Conservation (phyloP, 2,329 filamentous ascomycete genomes). For the Colletotrichum ledebouriae region DNA sequence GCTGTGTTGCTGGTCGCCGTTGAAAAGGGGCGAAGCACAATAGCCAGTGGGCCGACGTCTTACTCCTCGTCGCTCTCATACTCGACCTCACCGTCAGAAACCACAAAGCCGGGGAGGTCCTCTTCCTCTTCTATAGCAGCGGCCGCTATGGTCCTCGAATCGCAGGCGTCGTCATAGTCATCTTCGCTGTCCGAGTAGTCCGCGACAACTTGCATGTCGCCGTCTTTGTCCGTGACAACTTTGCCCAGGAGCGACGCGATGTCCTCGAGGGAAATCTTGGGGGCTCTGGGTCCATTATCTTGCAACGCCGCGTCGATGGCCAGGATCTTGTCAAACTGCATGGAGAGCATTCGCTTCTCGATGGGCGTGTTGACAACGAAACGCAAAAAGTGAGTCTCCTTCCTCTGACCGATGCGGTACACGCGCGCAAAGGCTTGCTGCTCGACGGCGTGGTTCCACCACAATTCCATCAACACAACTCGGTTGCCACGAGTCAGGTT, state of each 20-base stretch:
- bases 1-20: no score
- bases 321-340: conserved; percentile 67
- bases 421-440: conserved; percentile 73
- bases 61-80: not conserved
- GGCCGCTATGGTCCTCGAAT: no score
- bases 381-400: conserved; percentile 70
- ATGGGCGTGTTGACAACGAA: conserved; percentile 69
- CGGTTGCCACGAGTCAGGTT: conserved; percentile 62
- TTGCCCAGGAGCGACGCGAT: conserved; percentile 14
- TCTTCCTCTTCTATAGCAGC: not conserved
- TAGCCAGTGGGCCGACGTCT: not conserved
- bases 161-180: not conserved
- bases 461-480: conserved; percentile 65
- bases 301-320: not conserved
- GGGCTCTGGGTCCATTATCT: not conserved
- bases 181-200: conserved; percentile 10
- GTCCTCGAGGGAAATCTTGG: not conserved
- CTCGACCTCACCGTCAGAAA: conserved; percentile 15
- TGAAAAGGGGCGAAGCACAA: no score
- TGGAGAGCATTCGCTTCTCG: conserved; percentile 66
- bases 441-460: conserved; percentile 55
- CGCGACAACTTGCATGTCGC: not conserved
- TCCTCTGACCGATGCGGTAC: conserved; percentile 73
- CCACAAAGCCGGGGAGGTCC: conserved; percentile 8
- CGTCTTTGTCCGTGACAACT: not conserved